These are phyloP conservation scores for Celoporthe dispersa DNA, from an alignment of 2,329 filamentous ascomycete genomes.

Conservation along the genomic window DNA sequence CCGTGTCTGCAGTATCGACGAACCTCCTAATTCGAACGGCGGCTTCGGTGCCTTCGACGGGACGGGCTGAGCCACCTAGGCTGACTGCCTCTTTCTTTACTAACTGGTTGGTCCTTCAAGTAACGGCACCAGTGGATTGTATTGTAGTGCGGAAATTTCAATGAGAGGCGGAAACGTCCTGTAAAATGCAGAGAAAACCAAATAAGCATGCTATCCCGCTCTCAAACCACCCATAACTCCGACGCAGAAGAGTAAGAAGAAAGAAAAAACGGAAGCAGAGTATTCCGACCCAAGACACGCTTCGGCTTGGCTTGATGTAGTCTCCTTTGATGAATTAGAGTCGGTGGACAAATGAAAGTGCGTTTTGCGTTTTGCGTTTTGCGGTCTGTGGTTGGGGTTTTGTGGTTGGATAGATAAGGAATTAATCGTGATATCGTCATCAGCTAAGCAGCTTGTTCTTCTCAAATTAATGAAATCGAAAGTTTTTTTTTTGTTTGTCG, in stretches of 20 bases:
- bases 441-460: constrained; percentile 24
- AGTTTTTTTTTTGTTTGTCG: background rate
- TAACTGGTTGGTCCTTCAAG: background rate
- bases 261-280: constrained; percentile 8
- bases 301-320: constrained; percentile 9
- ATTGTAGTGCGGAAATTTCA: constrained; percentile 16
- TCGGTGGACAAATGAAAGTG: constrained; percentile 24
- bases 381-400: constrained; percentile 18
- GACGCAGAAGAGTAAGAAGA: constrained; percentile 18
- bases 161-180: constrained; percentile 15
- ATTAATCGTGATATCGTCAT: constrained; percentile 27
- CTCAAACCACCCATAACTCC: constrained; percentile 26
- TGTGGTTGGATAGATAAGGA: constrained; percentile 11
- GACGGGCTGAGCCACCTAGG: background rate
- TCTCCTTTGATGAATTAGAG: constrained; percentile 19
- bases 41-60: background rate
- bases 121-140: constrained; percentile 15
- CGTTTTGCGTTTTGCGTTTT: constrained; percentile 22
- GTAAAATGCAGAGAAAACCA: constrained; percentile 25
- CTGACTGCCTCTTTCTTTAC: background rate
- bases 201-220: constrained; percentile 20
- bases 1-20: background rate
- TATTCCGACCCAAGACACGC: background rate
- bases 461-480: constrained; percentile 21
- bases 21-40: background rate